Evolutionary conservation across 2,329 filamentous ascomycete genomes (phyloP), one percentile per base, ranked within the genome.

Genomic region (Penicillium sp.): DNA sequence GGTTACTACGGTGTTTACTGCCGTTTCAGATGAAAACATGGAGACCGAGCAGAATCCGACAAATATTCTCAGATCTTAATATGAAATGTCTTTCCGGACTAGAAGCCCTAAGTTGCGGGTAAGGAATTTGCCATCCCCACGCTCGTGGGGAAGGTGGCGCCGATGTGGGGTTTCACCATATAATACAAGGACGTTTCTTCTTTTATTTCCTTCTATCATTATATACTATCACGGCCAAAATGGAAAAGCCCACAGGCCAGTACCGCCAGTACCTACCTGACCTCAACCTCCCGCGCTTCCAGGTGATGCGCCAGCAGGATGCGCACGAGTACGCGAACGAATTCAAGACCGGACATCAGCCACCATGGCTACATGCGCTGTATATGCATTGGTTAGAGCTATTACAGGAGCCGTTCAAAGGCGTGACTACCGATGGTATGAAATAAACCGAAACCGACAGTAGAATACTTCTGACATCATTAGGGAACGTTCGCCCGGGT

Each of bases 391-490:
- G 85, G 84, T 69, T 76, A 46, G 75, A 80, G 33, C 68, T 87
- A 9, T 74, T 74, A 31, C 69, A 84, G 53, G 87, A 90, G 72
- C 88, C 88, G 0, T 91, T 84, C 69, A 85, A 82, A 65, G 88
- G 88, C 25, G 77, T 91, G 19, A 90, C 88, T 0, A 84, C 73
- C 11, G 86, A 91, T 60, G 88, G 88, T 80, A 73, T 28, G 73
- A 61, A 11, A 38, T 4, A 17, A 16, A 3, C 14, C 2, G 1
- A 10, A 25, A 16, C 1, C 1, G 4, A 16, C 12, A 25, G 9
- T 8, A 44, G 31, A 47, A 17, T 10, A 2, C 16, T n/a, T 31
- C 57, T 62, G 28, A 58, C 19, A 36, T 42, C 8, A 2, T 28
- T 2, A 84, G 82, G 82, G 19, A 75, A 64, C 5, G 75, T 88